Evolutionary conservation across 2,329 filamentous ascomycete species (phyloP).

Genomic region (Aspergillus sp.): DNA sequence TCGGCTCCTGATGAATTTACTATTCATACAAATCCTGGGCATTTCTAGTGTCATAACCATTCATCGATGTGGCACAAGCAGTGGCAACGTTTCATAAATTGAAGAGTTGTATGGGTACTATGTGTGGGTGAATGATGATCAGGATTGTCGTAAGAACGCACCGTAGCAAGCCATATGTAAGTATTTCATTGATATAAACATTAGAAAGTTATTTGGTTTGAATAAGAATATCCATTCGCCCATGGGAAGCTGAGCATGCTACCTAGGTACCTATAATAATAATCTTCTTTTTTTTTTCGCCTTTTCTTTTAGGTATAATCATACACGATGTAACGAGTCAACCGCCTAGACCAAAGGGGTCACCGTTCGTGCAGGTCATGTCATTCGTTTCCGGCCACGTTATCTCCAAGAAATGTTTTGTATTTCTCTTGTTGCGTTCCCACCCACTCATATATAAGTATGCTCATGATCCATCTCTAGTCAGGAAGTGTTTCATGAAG

Average conservation of each 20-base stretch:
- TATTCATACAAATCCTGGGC: too few species aligned
- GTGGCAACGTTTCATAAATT: too few species aligned
- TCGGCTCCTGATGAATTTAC: too few species aligned
- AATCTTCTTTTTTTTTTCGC: too few species aligned
- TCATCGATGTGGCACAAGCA: too few species aligned
- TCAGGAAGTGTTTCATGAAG: conserved; percentile 15
- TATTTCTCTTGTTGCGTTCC: conserved; percentile 9
- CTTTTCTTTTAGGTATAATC: neutral
- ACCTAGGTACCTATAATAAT: neutral
- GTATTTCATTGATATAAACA: neutral
- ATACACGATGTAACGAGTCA: conserved; percentile 1
- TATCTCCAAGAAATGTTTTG: conserved; percentile 16
- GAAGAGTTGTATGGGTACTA: too few species aligned
- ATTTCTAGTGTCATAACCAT: too few species aligned
- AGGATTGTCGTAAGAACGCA: neutral
- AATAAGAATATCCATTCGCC: neutral
- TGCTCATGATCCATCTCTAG: conserved; percentile 18
- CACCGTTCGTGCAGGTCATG: conserved; percentile 6
- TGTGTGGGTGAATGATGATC: neutral
- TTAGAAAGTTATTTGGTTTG: neutral
- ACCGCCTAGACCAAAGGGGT: neutral
- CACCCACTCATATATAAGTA: conserved; percentile 18
- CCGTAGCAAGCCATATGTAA: neutral
- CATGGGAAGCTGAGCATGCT: neutral
- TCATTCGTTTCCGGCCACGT: conserved; percentile 14